A percentile compares a stretch with the other conserved stretches of the same genome.
Conservation (phyloP, 352 stramenopile species). For the Pythium dissimile region DNA sequence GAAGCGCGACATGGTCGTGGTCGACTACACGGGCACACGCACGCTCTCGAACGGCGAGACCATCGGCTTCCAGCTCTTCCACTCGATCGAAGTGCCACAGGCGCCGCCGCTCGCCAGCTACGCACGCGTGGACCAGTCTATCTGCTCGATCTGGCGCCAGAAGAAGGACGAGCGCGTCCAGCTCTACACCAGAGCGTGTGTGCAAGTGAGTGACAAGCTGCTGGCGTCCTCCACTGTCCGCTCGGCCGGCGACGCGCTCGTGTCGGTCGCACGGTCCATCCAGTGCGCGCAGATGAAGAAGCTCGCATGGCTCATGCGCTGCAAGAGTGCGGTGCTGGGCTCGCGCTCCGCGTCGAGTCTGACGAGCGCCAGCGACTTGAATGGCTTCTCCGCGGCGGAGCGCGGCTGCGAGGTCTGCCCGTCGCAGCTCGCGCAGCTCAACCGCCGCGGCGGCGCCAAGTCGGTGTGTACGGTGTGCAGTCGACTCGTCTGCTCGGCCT, state of each 20-base stretch:
- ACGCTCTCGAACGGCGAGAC: conserved; percentile 44
- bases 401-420: conserved; percentile 20
- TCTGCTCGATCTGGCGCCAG: conserved; percentile 54
- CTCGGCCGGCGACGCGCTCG: conserved; percentile 33
- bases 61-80: conserved; percentile 55
- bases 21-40: conserved; percentile 48
- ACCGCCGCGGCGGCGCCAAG: conserved; percentile 7
- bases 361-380: conserved; percentile 10
- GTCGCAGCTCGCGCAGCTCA: background rate
- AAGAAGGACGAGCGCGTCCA: conserved; percentile 20
- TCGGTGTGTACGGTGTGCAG: conserved; percentile 37
- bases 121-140: conserved; percentile 45
- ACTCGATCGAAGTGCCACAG: conserved; percentile 59
- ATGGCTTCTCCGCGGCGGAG: background rate
- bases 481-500: conserved; percentile 48
- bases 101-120: conserved; percentile 32
- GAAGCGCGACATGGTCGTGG: conserved; percentile 58
- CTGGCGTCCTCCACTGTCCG: conserved; percentile 30
- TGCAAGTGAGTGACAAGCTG: conserved; percentile 37
- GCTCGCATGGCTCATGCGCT: conserved; percentile 50
- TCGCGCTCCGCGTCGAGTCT: conserved; percentile 7
- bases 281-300: conserved; percentile 68
- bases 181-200: conserved; percentile 36
- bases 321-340: conserved; percentile 12
- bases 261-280: conserved; percentile 23